Base-by-base conservation (phyloP, 305 asterid genomes). In the Ilex paraguariensis region DNA sequence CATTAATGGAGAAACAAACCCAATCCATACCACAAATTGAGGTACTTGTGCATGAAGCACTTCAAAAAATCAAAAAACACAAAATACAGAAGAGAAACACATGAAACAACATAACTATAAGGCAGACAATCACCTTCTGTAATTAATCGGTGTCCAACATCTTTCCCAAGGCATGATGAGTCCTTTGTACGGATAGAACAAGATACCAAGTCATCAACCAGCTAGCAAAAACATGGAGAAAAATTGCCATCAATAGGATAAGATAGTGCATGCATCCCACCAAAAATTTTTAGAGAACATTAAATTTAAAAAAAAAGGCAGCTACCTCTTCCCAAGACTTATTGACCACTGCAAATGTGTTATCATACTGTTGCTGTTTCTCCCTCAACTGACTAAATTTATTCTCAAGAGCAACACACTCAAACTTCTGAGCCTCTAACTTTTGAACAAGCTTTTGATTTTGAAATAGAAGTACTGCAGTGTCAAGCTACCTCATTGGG, bases 361-460 rank as follows among this genome's bases (percentile, higher is more conserved):
- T 77, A 63, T 78, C 86, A 62, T 85, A 79, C 17, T 91, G 82
- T 63, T 73, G 79, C 69, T 88, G 98, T 66, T 80, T 84, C 72
- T 82, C 88, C 64, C 68, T 81, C 78, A 88, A 69, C 66, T 73
- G 82, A 65, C 66, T 53, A 30, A 77, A 64, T 70, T 81, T 82
- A 78, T 75, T 88, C 67, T 75, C 91, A 52, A 90, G 82, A 59
- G 73, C 84, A 46, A 56, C 59, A 62, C 82, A 82, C 82, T 91
- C 99, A 60, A 84, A 78, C 75, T 88, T 94, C 72, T 91, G 98
- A 59, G 88, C 77, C 74, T 94, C 97, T 81, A 94, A 73, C 85
- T 94, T 94, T 82, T 88, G 98, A 42, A 69, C 68, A 64, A 91
- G 97, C 72, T 94, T 91, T 74, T 90, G 91, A 81, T 94, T 94